phyloP scores from a whole-genome alignment of 78 protist species.

The Anaeramoeba ignava region DNA sequence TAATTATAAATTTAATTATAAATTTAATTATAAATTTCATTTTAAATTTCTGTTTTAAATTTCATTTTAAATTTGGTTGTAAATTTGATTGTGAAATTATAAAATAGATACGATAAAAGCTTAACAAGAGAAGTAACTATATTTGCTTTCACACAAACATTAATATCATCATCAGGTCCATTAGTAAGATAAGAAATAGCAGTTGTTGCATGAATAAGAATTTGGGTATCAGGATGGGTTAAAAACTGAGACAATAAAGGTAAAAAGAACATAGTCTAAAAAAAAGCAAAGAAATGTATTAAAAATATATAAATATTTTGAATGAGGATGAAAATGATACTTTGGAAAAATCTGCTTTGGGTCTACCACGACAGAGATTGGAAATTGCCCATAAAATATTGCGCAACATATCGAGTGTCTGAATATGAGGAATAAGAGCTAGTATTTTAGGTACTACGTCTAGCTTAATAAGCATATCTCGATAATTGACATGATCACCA shows the following conservation, averaged over 20 bases:
- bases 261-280: too few species aligned
- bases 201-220: not conserved
- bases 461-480: not conserved
- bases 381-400: not conserved
- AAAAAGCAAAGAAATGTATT: too few species aligned
- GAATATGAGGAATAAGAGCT: too few species aligned
- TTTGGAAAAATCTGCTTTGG: not conserved
- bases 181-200: conserved; percentile 11
- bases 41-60: too few species aligned
- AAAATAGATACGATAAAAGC: not conserved
- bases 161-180: not conserved
- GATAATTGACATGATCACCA: not conserved
- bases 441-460: not conserved
- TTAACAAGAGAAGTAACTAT: not conserved
- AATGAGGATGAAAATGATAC: not conserved
- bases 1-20: too few species aligned
- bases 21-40: too few species aligned
- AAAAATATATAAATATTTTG: too few species aligned
- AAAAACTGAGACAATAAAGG: not conserved
- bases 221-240: not conserved
- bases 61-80: too few species aligned
- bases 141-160: not conserved
- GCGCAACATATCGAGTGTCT: conserved; percentile 7
- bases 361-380: conserved; percentile 11
- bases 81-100: not conserved